Conservation (phyloP, 352 stramenopile species). For the Thraustochytrium striatum region DNA sequence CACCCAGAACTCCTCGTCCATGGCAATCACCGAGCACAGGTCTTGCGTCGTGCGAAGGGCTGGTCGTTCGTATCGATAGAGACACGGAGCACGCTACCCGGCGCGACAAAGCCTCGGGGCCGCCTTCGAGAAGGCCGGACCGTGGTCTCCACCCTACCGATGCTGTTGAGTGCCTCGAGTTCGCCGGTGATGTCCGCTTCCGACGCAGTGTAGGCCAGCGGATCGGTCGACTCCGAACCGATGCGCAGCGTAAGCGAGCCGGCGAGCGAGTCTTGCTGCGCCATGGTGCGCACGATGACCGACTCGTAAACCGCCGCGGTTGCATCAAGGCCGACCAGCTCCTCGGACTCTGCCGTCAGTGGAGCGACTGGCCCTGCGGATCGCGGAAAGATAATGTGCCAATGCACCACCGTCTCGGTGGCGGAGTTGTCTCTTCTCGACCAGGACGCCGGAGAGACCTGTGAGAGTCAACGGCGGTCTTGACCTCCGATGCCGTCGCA, state of each 20-base stretch:
- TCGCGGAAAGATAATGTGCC: slow-evolving; percentile 38
- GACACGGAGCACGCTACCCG: background rate
- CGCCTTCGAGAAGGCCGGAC: too few relatives aligned
- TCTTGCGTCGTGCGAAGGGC: slow-evolving; percentile 28
- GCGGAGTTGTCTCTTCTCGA: slow-evolving; percentile 52
- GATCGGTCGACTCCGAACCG: slow-evolving; percentile 60
- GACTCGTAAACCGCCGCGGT: slow-evolving; percentile 61
- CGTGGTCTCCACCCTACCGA: slow-evolving; percentile 62
- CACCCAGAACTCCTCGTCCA: slow-evolving; percentile 54
- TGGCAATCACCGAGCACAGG: slow-evolving; percentile 34
- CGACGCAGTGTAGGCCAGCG: slow-evolving; percentile 60
- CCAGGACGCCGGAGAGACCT: slow-evolving; percentile 51
- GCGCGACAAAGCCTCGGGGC: slow-evolving; percentile 53
- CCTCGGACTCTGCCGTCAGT: slow-evolving; percentile 58
- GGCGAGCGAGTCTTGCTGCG: slow-evolving; percentile 52
- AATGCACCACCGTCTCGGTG: slow-evolving; percentile 10
- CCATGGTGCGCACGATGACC: slow-evolving; percentile 58
- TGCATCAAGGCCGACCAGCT: slow-evolving; percentile 61
- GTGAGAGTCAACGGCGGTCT: too few relatives aligned
- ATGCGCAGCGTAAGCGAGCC: slow-evolving; percentile 63
- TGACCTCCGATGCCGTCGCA: too few relatives aligned
- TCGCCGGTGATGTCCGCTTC: slow-evolving; percentile 58
- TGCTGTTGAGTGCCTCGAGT: slow-evolving; percentile 61
- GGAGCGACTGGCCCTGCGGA: slow-evolving; percentile 42
- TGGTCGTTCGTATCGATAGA: background rate